Conservation (phyloP, 306 rosid species). For the Sicyos edulis region DNA sequence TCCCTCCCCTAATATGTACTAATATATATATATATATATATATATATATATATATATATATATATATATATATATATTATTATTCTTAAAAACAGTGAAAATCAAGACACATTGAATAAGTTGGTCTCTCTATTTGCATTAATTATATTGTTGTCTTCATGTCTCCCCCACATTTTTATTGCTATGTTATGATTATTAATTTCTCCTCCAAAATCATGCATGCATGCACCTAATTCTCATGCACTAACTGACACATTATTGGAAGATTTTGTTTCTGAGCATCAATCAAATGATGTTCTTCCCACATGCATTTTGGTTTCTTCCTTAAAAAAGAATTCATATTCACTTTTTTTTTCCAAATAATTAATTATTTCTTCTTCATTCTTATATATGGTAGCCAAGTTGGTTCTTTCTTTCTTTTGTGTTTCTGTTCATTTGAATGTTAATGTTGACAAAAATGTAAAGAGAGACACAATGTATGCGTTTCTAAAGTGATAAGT, state of each 20-base stretch:
- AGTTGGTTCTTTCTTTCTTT: slow-evolving; percentile 1
- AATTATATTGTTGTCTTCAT: neutral
- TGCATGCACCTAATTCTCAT: neutral
- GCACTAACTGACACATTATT: neutral
- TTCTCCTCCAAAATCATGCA: neutral
- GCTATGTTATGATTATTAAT: neutral
- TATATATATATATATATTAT: too few relatives aligned
- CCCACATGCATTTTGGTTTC: neutral
- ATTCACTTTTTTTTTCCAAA: too few relatives aligned
- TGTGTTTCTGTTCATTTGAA: neutral
- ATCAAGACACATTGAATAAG: neutral
- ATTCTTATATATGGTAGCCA: neutral
- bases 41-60: too few relatives aligned
- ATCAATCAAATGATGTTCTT: slow-evolving; percentile 4
- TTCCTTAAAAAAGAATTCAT: neutral
- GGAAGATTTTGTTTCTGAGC: neutral
- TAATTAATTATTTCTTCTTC: too few relatives aligned
- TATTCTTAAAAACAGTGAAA: slow-evolving; percentile 2
- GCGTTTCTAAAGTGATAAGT: too few relatives aligned
- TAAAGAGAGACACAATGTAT: neutral
- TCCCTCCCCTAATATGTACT: too few relatives aligned
- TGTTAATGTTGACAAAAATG: neutral
- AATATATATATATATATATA: too few relatives aligned
- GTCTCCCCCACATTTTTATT: slow-evolving; percentile 8
- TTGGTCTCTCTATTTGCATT: neutral